A percentile compares a stretch with the other conserved stretches of the same genome.
phyloP scores from a whole-genome alignment of 208 protist genomes.

The Crithidia brevicula region DNA sequence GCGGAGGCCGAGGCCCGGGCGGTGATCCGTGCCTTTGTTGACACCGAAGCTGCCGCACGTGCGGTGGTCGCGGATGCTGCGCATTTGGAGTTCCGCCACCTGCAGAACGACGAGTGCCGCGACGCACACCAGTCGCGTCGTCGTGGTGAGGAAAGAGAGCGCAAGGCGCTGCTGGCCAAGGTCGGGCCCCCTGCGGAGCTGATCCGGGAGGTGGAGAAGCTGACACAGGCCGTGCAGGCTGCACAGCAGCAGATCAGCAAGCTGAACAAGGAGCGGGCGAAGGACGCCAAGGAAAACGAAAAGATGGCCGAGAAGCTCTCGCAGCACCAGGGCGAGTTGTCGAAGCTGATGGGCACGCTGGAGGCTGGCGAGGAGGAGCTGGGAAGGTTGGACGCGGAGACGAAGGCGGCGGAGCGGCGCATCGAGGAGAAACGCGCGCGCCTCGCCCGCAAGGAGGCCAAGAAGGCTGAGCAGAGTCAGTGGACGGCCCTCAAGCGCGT shows the following conservation, averaged over 20 bases:
- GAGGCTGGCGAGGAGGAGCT: constrained; percentile 30
- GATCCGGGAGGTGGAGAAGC: constrained; percentile 60
- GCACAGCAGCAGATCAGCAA: constrained; percentile 62
- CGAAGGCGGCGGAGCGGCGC: constrained; percentile 34
- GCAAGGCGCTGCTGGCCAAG: constrained; percentile 62
- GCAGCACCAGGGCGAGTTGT: constrained; percentile 53
- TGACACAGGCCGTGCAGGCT: constrained; percentile 52
- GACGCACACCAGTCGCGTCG: constrained; percentile 54
- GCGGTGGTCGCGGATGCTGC: constrained; percentile 5
- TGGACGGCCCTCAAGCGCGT: constrained; percentile 54
- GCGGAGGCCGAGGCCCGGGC: constrained; percentile 21
- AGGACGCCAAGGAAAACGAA: constrained; percentile 57
- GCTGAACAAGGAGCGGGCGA: constrained; percentile 63
- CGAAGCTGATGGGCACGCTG: constrained; percentile 23
- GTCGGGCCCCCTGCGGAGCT: constrained; percentile 69
- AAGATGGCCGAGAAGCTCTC: constrained; percentile 49
- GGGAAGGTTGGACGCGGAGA: constrained; percentile 44
- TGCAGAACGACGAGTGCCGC: constrained; percentile 61
- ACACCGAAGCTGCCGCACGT: constrained; percentile 15
- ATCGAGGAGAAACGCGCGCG: constrained; percentile 38
- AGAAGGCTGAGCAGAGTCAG: constrained; percentile 33
- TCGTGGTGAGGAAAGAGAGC: constrained; percentile 65
- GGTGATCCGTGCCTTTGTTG: constrained; percentile 12
- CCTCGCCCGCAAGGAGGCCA: constrained; percentile 37
- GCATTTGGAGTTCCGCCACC: constrained; percentile 27